phyloP scores from a whole-genome alignment of 306 rosid species.

The Quercus alba region DNA sequence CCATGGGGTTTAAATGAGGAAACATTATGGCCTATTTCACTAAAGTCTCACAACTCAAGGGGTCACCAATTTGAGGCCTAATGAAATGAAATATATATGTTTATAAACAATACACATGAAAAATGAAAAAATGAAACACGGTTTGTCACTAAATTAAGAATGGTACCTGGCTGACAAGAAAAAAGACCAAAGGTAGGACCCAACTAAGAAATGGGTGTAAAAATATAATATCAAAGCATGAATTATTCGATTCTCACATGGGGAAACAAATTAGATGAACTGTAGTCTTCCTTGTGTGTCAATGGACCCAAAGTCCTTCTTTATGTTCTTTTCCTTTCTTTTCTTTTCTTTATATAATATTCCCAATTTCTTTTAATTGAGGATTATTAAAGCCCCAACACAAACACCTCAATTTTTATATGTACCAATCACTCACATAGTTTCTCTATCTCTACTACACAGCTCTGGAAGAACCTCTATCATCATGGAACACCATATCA shows the following conservation, averaged over 20 bases:
- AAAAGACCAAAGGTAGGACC: slow-evolving; percentile 19
- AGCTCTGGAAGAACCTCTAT: background rate
- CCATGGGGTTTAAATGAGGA: slow-evolving; percentile 16
- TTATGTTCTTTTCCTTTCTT: slow-evolving; percentile 26
- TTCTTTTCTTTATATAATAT: slow-evolving; percentile 15
- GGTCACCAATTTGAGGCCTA: background rate
- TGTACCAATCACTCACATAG: slow-evolving; percentile 32
- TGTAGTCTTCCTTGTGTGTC: slow-evolving; percentile 36
- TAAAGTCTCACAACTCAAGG: background rate
- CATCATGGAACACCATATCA: slow-evolving; percentile 40
- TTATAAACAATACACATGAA: slow-evolving; percentile 4
- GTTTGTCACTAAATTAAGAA: background rate
- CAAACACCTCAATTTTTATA: slow-evolving; percentile 27
- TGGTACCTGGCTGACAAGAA: background rate
- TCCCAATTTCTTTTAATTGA: slow-evolving; percentile 5
- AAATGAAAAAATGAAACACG: background rate
- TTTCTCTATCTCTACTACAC: slow-evolving; percentile 29
- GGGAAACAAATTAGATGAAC: slow-evolving; percentile 57
- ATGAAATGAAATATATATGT: background rate
- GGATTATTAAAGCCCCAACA: slow-evolving; percentile 31
- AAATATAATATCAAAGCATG: background rate
- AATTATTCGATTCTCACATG: slow-evolving; percentile 59
- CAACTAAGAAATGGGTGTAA: background rate
- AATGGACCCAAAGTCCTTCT: slow-evolving; percentile 38
- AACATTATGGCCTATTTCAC: slow-evolving; percentile 29